Percentiles rank a stretch among this genome's conserved stretches.
Conservation (phyloP, 2,329 filamentous ascomycete species). For the Fusarium redolens region DNA sequence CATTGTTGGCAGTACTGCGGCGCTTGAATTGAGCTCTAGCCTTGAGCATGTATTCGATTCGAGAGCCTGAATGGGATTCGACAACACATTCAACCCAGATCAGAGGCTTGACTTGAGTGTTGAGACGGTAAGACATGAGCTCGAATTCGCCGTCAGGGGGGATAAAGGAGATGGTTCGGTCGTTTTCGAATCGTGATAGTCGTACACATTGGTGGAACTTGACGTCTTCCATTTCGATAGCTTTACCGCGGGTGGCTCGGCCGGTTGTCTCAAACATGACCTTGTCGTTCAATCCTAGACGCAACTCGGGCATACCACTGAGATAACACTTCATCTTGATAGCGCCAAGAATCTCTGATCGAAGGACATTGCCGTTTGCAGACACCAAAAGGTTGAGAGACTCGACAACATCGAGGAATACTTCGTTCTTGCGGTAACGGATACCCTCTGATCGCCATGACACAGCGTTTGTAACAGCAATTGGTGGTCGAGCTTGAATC, state of each 20-base stretch:
- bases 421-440: conserved; percentile 98
- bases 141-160: conserved; percentile 98
- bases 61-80: conserved; percentile 92
- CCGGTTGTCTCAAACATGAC: conserved; percentile 99
- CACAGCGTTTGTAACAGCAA: conserved; percentile 97
- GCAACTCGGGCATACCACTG: conserved; percentile 96
- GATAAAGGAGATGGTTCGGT: conserved; percentile 98
- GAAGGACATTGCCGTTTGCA: conserved; percentile 91
- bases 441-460: conserved; percentile 99
- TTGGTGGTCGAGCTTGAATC: conserved; percentile 93
- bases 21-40: conserved; percentile 98
- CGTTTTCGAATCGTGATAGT: conserved; percentile 96
- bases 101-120: conserved; percentile 97
- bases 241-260: conserved; percentile 91
- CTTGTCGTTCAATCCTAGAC: conserved; percentile 96
- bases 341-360: conserved; percentile 94
- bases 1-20: conserved; percentile 96
- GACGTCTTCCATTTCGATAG: conserved; percentile 99
- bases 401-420: conserved; percentile 97
- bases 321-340: conserved; percentile 99
- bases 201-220: conserved; percentile 99
- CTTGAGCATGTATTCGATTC: conserved; percentile 99
- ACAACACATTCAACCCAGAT: conserved; percentile 99
- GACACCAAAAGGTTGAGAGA: conserved; percentile 96
- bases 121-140: conserved; percentile 98